Conservation (phyloP, 164 flowering plant genomes). For the Nymphaea colorata region DNA sequence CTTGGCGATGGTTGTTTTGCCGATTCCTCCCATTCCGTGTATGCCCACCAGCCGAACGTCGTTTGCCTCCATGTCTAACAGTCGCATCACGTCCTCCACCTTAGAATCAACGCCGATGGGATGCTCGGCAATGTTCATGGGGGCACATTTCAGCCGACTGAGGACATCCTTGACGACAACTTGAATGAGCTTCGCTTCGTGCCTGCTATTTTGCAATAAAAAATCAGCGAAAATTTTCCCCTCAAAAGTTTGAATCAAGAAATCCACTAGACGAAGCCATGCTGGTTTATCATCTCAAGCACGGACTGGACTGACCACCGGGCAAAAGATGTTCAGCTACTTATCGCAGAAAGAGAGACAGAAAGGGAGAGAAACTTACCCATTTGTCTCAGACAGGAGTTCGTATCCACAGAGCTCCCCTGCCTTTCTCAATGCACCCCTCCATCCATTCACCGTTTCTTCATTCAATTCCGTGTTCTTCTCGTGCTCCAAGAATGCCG, state of each 20-base stretch:
- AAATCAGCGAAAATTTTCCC: no score
- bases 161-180: background rate
- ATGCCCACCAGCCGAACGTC: conserved; percentile 11
- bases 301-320: no score
- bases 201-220: no score
- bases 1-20: conserved; percentile 20
- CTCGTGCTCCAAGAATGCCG: background rate
- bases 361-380: background rate
- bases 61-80: background rate
- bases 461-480: background rate
- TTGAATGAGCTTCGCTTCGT: no score
- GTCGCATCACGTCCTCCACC: background rate
- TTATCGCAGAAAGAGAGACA: background rate
- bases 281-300: no score
- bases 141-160: background rate
- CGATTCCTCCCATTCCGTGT: conserved; percentile 20
- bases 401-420: background rate
- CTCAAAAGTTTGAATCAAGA: no score
- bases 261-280: no score
- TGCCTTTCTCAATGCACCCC: background rate
- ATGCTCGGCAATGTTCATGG: background rate
- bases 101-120: conserved; percentile 4
- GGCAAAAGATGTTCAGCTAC: no score
- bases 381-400: background rate
- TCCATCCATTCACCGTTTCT: background rate